phyloP scores from a whole-genome alignment of 2,329 filamentous ascomycete genomes.

The Endothia cerciana region DNA sequence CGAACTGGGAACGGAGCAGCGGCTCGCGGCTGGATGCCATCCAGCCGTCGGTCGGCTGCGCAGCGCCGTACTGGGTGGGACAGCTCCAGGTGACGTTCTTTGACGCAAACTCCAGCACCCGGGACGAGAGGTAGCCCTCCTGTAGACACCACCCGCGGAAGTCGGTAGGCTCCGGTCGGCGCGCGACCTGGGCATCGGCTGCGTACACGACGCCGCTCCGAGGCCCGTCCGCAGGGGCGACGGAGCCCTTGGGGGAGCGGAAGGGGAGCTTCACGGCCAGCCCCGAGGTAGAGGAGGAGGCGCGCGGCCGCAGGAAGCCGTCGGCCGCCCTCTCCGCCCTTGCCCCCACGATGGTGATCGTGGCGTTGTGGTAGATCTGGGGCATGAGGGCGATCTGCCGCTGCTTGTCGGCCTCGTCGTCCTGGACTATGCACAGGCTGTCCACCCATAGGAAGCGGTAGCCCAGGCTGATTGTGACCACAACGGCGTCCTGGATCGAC shows the following conservation, averaged over 20 bases:
- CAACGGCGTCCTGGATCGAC: constrained; percentile 11
- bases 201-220: background rate
- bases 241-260: background rate
- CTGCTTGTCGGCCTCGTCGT: background rate
- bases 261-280: constrained; percentile 2
- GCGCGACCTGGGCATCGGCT: background rate
- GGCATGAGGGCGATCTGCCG: constrained; percentile 11
- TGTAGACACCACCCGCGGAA: background rate
- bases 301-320: background rate
- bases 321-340: background rate
- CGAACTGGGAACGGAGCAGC: background rate
- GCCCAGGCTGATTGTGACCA: background rate
- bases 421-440: constrained; percentile 15
- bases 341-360: background rate
- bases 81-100: constrained; percentile 1
- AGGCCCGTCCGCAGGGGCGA: too few relatives aligned
- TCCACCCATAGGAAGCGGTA: constrained; percentile 13
- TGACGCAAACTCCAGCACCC: background rate
- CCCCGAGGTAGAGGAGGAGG: background rate
- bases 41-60: background rate
- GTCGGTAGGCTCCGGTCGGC: background rate
- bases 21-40: background rate
- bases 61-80: background rate
- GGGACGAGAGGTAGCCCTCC: background rate
- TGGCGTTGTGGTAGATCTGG: constrained; percentile 8